Evolutionary conservation across 768 basidiomycete genomes (phyloP).

Genomic region (Pleurotus salmoneostramineus): DNA sequence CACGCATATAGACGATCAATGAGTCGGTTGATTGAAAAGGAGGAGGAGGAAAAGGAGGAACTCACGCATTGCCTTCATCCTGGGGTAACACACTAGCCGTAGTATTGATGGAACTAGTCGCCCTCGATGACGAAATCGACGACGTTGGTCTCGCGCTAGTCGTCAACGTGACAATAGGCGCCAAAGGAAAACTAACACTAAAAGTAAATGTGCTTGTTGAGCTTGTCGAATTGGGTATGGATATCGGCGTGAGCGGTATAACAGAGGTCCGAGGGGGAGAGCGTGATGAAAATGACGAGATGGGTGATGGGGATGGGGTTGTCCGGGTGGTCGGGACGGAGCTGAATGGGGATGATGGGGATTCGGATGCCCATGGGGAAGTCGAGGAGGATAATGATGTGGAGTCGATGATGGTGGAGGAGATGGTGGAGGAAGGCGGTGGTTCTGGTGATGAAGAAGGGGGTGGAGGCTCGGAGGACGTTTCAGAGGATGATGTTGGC

Average conservation of each 20-base stretch:
- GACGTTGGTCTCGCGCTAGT: not conserved
- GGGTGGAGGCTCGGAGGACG: not conserved
- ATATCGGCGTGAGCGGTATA: not conserved
- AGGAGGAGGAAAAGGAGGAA: not conserved
- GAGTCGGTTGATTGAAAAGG: not conserved
- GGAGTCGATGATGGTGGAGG: not conserved
- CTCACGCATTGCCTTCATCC: not conserved
- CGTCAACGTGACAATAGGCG: not conserved
- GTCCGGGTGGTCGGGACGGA: not conserved
- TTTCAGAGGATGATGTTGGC: not conserved
- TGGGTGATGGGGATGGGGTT: not conserved
- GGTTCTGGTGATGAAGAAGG: not conserved
- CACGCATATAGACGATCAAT: not conserved
- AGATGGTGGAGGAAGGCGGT: not conserved
- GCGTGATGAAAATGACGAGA: not conserved
- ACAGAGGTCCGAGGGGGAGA: not conserved
- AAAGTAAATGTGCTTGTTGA: too few relatives aligned
- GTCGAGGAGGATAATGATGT: not conserved
- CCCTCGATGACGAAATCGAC: not conserved
- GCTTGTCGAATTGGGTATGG: not conserved
- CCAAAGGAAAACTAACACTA: not conserved
- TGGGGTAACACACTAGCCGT: slow-evolving; percentile 2
- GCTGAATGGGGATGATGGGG: not conserved
- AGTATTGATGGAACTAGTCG: not conserved
- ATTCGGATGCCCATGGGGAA: not conserved